Percentiles rank a stretch among this genome's conserved stretches.
phyloP scores from a whole-genome alignment of 2,329 filamentous ascomycete genomes.

The Polychaeton citri region DNA sequence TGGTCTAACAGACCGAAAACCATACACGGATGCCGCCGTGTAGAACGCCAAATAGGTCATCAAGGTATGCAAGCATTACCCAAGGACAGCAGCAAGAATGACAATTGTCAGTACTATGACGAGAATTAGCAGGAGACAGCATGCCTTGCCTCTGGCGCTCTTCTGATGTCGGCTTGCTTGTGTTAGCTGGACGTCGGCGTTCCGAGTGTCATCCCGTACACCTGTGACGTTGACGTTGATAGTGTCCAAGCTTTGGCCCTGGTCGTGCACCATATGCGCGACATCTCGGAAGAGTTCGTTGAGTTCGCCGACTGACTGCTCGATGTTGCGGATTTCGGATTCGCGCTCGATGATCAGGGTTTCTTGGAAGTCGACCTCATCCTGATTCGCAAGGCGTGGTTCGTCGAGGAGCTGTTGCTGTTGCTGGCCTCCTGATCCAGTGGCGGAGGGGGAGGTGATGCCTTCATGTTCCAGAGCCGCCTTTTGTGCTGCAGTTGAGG shows the following conservation, averaged over 20 bases:
- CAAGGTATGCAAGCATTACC: constrained; percentile 40
- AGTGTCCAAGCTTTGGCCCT: constrained; percentile 76
- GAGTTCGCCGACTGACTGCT: constrained; percentile 86
- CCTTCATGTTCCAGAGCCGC: constrained; percentile 53
- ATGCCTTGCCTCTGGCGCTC: constrained; percentile 86
- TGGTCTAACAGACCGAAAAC: too few species aligned
- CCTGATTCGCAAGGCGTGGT: constrained; percentile 70
- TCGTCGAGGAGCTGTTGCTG: constrained; percentile 48
- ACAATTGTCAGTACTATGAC: constrained; percentile 82
- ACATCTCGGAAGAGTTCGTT: constrained; percentile 97
- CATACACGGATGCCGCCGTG: too few species aligned
- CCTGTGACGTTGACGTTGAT: constrained; percentile 82
- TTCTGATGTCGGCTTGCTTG: constrained; percentile 87
- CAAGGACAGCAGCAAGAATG: constrained; percentile 70
- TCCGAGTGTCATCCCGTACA: constrained; percentile 66
- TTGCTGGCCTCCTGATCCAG: constrained; percentile 36
- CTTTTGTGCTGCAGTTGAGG: constrained; percentile 70
- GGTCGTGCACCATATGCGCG: constrained; percentile 91
- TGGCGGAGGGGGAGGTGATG: constrained; percentile 23
- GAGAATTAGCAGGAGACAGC: constrained; percentile 78
- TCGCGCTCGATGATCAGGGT: constrained; percentile 91
- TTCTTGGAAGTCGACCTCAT: constrained; percentile 96
- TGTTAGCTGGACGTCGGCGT: constrained; percentile 73
- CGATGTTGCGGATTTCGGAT: constrained; percentile 92
- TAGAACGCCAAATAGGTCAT: too few species aligned